phyloP scores from a whole-genome alignment of 108 stramenopile genomes.

The Skeletonema marinoi region DNA sequence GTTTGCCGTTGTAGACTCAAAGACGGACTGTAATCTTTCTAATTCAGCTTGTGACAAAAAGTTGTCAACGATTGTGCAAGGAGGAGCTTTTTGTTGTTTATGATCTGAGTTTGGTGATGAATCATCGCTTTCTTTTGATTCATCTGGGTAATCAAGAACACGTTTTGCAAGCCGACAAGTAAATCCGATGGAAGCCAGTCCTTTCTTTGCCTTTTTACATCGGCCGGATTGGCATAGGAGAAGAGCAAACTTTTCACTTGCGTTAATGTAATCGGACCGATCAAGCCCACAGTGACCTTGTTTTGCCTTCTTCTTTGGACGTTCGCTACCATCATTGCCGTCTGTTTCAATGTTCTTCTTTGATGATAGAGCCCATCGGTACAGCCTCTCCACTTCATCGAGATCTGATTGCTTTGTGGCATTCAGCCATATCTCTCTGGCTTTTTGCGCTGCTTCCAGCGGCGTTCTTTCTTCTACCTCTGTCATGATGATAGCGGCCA shows the following conservation, averaged over 20 bases:
- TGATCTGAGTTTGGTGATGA: constrained; percentile 6
- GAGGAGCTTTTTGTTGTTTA: constrained; percentile 20
- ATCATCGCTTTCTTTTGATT: background rate
- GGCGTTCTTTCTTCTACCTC: constrained; percentile 8
- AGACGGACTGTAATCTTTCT: constrained; percentile 49
- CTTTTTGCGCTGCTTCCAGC: constrained; percentile 22
- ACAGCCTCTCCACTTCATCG: constrained; percentile 59
- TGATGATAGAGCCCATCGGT: constrained; percentile 48
- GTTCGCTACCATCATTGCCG: background rate
- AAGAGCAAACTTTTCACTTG: constrained; percentile 66
- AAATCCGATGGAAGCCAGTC: constrained; percentile 61
- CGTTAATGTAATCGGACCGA: constrained; percentile 45
- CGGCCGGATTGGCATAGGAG: constrained; percentile 74
- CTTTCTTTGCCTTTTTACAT: constrained; percentile 55
- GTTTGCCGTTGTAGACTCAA: constrained; percentile 50
- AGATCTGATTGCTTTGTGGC: constrained; percentile 42
- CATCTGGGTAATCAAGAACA: constrained; percentile 67
- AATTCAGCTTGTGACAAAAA: constrained; percentile 60
- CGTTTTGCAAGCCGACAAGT: constrained; percentile 65
- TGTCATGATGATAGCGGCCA: background rate
- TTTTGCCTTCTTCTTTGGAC: constrained; percentile 19
- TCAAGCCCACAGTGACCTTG: constrained; percentile 34
- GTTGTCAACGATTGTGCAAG: constrained; percentile 66
- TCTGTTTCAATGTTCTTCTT: constrained; percentile 7
- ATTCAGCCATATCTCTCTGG: constrained; percentile 37